A percentile compares a stretch with the other conserved stretches of the same genome.
phyloP scores from a whole-genome alignment of 1,284 basidiomycete species.

The Fomitopsis betulina region DNA sequence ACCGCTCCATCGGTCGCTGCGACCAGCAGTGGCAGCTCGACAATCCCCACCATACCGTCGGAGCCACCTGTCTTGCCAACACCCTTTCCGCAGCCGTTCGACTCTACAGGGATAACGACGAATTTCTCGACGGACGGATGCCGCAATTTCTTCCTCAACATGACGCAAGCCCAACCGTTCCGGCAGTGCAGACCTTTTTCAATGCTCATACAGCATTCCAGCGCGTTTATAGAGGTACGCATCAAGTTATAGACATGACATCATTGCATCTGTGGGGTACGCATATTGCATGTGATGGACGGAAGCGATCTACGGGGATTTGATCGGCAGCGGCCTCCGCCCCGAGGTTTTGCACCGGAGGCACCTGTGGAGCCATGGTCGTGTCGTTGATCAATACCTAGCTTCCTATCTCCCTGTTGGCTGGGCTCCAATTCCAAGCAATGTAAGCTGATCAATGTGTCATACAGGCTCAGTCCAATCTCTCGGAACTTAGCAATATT shows the following conservation, averaged over 20 bases:
- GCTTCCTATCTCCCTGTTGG: neutral
- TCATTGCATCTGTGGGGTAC: neutral
- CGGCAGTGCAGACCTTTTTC: constrained; percentile 73
- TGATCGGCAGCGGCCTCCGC: neutral
- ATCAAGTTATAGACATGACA: too few species aligned
- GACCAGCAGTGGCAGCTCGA: constrained; percentile 8
- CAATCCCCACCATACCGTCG: constrained; percentile 28
- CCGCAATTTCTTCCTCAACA: constrained; percentile 65
- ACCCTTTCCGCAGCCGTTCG: constrained; percentile 76
- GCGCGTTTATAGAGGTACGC: constrained; percentile 52
- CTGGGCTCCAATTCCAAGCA: neutral
- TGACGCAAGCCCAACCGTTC: constrained; percentile 60
- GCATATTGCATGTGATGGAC: neutral
- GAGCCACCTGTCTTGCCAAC: constrained; percentile 48
- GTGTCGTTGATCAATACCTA: neutral
- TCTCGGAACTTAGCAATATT: constrained; percentile 59
- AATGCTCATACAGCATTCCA: constrained; percentile 56
- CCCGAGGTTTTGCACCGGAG: neutral
- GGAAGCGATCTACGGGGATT: neutral
- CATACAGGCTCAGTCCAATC: constrained; percentile 56
- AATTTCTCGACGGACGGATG: constrained; percentile 65
- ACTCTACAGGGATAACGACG: constrained; percentile 46
- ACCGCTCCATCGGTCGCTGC: constrained; percentile 11
- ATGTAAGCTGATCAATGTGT: constrained; percentile 10
- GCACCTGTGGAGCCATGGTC: neutral